Percentiles rank a stretch among this genome's conserved stretches.
Evolutionary conservation across 2,329 filamentous ascomycete species (phyloP).

Genomic region (Lasiodiplodia gonubiensis): DNA sequence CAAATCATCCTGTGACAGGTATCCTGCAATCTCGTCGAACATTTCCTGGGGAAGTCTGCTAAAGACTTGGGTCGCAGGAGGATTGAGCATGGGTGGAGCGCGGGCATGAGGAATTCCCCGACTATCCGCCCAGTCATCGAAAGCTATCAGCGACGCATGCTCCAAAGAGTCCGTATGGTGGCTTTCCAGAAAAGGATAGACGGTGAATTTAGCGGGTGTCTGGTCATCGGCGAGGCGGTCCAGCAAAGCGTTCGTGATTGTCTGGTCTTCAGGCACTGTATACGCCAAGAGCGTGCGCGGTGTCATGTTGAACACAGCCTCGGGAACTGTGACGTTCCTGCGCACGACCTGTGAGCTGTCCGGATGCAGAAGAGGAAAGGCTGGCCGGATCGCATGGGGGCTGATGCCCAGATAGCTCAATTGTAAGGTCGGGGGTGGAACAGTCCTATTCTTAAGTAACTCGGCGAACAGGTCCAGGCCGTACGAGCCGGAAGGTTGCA

Average conservation of each 20-base stretch:
- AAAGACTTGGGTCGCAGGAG: neutral
- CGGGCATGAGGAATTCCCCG: neutral
- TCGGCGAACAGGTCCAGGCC: neutral
- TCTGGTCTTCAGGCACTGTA: neutral
- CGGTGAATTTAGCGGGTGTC: neutral
- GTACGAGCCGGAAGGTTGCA: neutral
- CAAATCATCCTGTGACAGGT: constrained; percentile 64
- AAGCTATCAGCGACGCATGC: neutral
- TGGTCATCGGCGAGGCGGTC: neutral
- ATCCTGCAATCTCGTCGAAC: constrained; percentile 61
- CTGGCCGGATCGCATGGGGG: neutral
- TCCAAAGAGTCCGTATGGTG: neutral
- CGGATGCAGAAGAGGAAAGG: neutral
- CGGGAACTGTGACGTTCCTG: neutral
- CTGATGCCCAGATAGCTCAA: neutral
- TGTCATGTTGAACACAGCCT: neutral
- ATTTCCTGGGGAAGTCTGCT: constrained; percentile 64
- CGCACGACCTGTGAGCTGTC: too few species aligned
- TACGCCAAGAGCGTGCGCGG: neutral
- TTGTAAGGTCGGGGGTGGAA: too few species aligned
- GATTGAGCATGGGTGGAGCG: neutral
- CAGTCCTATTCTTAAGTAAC: neutral
- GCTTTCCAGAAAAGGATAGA: neutral
- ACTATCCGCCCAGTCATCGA: neutral
- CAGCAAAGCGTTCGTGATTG: constrained; percentile 2